A percentile compares a stretch with the other conserved stretches of the same genome.
Conservation (phyloP, 108 stramenopile species). For the Nitzschia putrida region DNA sequence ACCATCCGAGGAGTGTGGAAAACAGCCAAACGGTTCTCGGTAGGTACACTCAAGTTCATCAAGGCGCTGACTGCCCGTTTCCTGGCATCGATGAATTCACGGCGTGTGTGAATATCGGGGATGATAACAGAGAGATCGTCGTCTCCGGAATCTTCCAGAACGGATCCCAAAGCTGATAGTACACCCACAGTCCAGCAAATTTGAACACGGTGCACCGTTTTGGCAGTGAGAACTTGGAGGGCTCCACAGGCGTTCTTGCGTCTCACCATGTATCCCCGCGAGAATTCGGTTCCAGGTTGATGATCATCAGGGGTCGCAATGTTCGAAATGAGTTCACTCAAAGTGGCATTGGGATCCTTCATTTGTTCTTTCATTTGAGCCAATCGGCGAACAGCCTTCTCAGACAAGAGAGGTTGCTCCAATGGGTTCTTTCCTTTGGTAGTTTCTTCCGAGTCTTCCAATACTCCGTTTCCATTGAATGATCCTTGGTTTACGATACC, state of each 20-base stretch:
- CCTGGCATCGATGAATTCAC: constrained; percentile 62
- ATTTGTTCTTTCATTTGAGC: constrained; percentile 48
- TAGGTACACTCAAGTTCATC: constrained; percentile 57
- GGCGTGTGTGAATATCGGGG: constrained; percentile 42
- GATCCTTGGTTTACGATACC: not conserved
- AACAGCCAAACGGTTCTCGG: constrained; percentile 70
- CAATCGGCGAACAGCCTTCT: constrained; percentile 22
- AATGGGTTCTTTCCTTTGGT: constrained; percentile 20
- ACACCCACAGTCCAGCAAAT: constrained; percentile 82
- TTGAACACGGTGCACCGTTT: constrained; percentile 54
- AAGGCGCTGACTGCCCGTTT: constrained; percentile 61
- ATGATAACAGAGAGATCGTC: constrained; percentile 31
- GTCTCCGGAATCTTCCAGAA: constrained; percentile 54
- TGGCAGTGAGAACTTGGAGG: constrained; percentile 69
- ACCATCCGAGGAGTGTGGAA: constrained; percentile 69
- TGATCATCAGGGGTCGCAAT: constrained; percentile 44
- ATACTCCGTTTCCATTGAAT: not conserved
- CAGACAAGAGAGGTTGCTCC: constrained; percentile 25
- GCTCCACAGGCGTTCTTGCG: constrained; percentile 87
- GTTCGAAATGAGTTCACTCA: constrained; percentile 50
- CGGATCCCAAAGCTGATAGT: constrained; percentile 64
- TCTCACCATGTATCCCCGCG: constrained; percentile 69
- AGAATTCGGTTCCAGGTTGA: constrained; percentile 22
- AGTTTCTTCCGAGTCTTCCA: constrained; percentile 2
- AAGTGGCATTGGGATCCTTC: constrained; percentile 55